Evolutionary conservation across 2,329 filamentous ascomycete species (phyloP), one percentile per base, ranked within the genome.

Genomic region (Fusarium liriodendri): DNA sequence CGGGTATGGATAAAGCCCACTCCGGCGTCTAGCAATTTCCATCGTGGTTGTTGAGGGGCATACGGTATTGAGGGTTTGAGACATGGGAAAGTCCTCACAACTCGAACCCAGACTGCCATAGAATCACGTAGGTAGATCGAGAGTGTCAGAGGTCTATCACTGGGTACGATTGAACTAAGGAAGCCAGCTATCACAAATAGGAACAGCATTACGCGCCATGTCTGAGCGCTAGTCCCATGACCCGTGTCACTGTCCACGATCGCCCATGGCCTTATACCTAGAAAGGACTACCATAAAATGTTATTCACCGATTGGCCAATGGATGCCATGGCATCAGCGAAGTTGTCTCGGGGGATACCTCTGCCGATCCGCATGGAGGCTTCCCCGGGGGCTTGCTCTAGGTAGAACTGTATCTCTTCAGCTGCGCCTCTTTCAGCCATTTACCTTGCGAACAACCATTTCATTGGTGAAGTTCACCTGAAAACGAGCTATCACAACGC

Each of bases 401-500:
- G 27, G 10, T 14, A 6, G 2, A 32, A 52, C 47, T 13, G 10
- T 8, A 52, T 14, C 25, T 52, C 47, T 8, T 52, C 47, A 52
- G 27, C 18, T 52, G 47, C 27, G 47, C 47, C 47, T 52, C 47
- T 8, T 52, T 18, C 16, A 52, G 47, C 47, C 47, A 52, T 29
- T 10, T 25, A 7, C 2, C 27, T 8, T 5, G 2, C 2, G 13
- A 7, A 27, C 4, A 6, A 7, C 8, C 14, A 18, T 11, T 1
- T 11, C 0, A 52, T 52, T 52, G 25, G 18, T 3, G 0, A 52
- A 10, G 5, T 4, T 4, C 1, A 13, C 6, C 10, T 32, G 42
- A 2, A 11, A 18, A 27, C 1, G 42, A 47, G 5, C 22, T 18
- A 47, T 47, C 42, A 11, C 22, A 27, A 27, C 22, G 42, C 22